A percentile compares a stretch with the other conserved stretches of the same genome.
These are phyloP conservation scores for Pythium utonaiense DNA, from an alignment of 352 stramenopile genomes.

Conservation along the genomic window DNA sequence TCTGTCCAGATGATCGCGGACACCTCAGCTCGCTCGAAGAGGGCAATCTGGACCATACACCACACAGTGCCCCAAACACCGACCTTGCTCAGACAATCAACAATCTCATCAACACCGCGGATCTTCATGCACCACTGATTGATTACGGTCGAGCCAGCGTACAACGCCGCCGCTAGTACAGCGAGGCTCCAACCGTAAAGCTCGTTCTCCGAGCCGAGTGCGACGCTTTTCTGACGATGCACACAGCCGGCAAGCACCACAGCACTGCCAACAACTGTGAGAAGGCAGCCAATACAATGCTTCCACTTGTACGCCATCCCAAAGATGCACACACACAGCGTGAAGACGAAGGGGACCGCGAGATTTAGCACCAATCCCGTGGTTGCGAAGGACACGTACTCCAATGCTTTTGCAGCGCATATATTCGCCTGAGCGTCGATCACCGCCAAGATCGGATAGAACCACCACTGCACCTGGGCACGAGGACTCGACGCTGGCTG, in stretches of 20 bases:
- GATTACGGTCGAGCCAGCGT: constrained; percentile 35
- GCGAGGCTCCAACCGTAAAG: constrained; percentile 33
- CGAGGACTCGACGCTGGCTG: neutral
- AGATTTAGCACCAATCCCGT: constrained; percentile 40
- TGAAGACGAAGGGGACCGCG: constrained; percentile 41
- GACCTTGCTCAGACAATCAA: constrained; percentile 36
- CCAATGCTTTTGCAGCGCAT: constrained; percentile 27
- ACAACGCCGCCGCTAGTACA: constrained; percentile 30
- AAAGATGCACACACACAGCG: constrained; percentile 29
- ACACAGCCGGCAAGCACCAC: constrained; percentile 29
- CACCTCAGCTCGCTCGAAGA: constrained; percentile 27
- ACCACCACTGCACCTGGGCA: constrained; percentile 29
- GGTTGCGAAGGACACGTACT: constrained; percentile 32
- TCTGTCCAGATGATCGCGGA: constrained; percentile 26
- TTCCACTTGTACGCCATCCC: constrained; percentile 26
- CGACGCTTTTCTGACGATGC: constrained; percentile 11
- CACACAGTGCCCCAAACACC: constrained; percentile 28
- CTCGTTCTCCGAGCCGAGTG: constrained; percentile 21
- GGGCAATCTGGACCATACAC: constrained; percentile 26
- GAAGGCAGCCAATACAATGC: constrained; percentile 26
- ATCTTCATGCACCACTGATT: constrained; percentile 36
- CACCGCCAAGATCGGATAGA: constrained; percentile 37
- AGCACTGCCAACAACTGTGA: constrained; percentile 22
- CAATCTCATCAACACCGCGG: constrained; percentile 15
- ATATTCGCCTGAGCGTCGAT: constrained; percentile 45